Evolutionary conservation across 208 protist species (phyloP).

Genomic region (Trypanosoma boissoni): DNA sequence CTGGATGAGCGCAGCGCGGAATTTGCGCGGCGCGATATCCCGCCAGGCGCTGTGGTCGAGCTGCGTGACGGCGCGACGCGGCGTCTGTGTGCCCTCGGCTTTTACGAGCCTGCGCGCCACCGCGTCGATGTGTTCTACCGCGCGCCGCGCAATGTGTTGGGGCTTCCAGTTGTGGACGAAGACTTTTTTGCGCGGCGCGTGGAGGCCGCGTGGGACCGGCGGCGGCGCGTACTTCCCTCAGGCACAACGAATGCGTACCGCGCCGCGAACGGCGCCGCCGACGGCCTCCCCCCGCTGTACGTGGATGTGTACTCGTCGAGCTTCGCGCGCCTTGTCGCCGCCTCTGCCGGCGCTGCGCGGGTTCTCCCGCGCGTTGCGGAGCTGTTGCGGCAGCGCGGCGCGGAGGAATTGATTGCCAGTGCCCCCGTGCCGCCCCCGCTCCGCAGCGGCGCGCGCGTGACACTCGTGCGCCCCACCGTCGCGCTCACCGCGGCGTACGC

Average conservation of each 20-base stretch:
- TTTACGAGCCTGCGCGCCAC: slow-evolving; percentile 64
- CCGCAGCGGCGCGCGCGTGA: slow-evolving; percentile 41
- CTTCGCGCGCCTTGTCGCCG: slow-evolving; percentile 74
- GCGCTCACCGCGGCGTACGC: slow-evolving; percentile 48
- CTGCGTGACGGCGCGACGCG: slow-evolving; percentile 46
- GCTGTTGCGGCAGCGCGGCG: slow-evolving; percentile 54
- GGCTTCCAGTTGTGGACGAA: slow-evolving; percentile 72
- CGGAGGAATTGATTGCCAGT: slow-evolving; percentile 79
- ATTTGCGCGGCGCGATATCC: slow-evolving; percentile 49
- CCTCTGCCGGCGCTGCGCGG: slow-evolving; percentile 64
- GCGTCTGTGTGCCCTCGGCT: slow-evolving; percentile 66
- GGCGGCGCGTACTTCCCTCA: slow-evolving; percentile 41
- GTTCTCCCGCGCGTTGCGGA: slow-evolving; percentile 70
- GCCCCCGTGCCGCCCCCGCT: slow-evolving; percentile 67
- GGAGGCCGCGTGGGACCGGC: slow-evolving; percentile 53
- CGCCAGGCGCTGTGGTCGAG: slow-evolving; percentile 63
- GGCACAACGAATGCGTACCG: slow-evolving; percentile 62
- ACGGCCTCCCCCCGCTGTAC: slow-evolving; percentile 75
- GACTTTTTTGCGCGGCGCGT: slow-evolving; percentile 75
- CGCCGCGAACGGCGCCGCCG: slow-evolving; percentile 66
- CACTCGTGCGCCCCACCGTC: slow-evolving; percentile 47
- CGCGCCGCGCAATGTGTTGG: slow-evolving; percentile 30
- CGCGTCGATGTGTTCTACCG: slow-evolving; percentile 81
- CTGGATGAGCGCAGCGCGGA: slow-evolving; percentile 61
- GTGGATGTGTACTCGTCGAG: slow-evolving; percentile 80